Conservation (phyloP, 2,329 filamentous ascomycete genomes). For the Ciborinia camelliae region DNA sequence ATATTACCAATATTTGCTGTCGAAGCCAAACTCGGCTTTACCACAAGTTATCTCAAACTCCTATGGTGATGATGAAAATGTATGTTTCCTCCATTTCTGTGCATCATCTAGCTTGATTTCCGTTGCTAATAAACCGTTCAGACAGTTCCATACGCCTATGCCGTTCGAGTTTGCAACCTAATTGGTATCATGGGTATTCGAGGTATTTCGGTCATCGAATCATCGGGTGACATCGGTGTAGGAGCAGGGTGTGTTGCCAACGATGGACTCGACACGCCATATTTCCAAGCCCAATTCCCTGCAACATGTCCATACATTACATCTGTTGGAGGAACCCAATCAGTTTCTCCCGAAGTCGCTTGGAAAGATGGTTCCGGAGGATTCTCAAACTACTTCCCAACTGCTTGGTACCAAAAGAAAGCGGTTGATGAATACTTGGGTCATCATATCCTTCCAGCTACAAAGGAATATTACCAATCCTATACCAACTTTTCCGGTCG, state of each 20-base stretch:
- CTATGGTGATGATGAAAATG: constrained; percentile 55
- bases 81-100: background rate
- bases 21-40: constrained; percentile 41
- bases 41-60: constrained; percentile 57
- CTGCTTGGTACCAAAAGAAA: constrained; percentile 46
- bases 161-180: constrained; percentile 50
- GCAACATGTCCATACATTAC: constrained; percentile 42
- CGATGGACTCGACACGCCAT: constrained; percentile 52
- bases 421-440: constrained; percentile 44
- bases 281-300: constrained; percentile 55
- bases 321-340: constrained; percentile 31
- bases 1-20: constrained; percentile 51
- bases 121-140: constrained; percentile 27
- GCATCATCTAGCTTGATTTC: background rate
- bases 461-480: constrained; percentile 46
- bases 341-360: constrained; percentile 38
- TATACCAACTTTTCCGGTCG: constrained; percentile 46
- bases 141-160: constrained; percentile 51
- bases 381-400: constrained; percentile 50
- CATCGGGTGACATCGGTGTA: constrained; percentile 52
- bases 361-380: constrained; percentile 50
- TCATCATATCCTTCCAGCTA: constrained; percentile 27
- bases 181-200: constrained; percentile 52
- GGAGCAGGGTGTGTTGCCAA: constrained; percentile 49
- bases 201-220: constrained; percentile 50